Percentiles rank a stretch among this genome's conserved stretches.
phyloP scores from a whole-genome alignment of 2,329 filamentous ascomycete species.

The Beauveria asiatica region DNA sequence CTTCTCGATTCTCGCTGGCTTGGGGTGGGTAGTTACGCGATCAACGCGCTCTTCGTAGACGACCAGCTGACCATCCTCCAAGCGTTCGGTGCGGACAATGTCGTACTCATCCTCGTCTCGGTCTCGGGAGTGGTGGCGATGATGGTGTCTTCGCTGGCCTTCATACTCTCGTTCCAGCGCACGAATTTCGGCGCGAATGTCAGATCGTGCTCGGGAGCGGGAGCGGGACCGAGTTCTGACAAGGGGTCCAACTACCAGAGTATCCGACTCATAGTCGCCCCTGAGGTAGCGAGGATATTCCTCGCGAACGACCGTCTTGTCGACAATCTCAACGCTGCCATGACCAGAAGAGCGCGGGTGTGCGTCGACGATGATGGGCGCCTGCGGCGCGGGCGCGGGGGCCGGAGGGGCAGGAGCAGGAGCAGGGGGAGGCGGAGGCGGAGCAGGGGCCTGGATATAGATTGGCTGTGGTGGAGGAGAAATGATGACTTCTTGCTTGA shows the following conservation, averaged over 20 bases:
- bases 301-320: constrained; percentile 41
- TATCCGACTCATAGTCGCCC: constrained; percentile 22
- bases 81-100: constrained; percentile 46
- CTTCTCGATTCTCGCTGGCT: constrained; percentile 65
- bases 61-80: constrained; percentile 53
- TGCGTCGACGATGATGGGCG: constrained; percentile 26
- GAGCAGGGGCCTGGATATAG: constrained; percentile 12
- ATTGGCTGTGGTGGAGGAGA: constrained; percentile 15
- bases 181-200: constrained; percentile 65
- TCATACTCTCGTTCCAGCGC: constrained; percentile 51
- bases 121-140: constrained; percentile 15
- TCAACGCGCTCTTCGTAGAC: constrained; percentile 54
- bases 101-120: constrained; percentile 37
- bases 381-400: constrained; percentile 16
- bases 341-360: constrained; percentile 23
- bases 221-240: constrained; percentile 31
- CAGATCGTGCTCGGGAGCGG: constrained; percentile 35
- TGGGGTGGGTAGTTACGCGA: constrained; percentile 40
- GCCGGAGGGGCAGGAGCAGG: constrained; percentile 13
- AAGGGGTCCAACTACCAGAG: constrained; percentile 29
- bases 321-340: constrained; percentile 29
- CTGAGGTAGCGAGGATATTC: constrained; percentile 33
- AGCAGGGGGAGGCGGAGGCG: constrained; percentile 14
- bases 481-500: constrained; percentile 28
- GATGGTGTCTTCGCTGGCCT: constrained; percentile 28